These are phyloP conservation scores for Eucalyptus marginata DNA, from an alignment of 345 rosid species.

Conservation along the genomic window DNA sequence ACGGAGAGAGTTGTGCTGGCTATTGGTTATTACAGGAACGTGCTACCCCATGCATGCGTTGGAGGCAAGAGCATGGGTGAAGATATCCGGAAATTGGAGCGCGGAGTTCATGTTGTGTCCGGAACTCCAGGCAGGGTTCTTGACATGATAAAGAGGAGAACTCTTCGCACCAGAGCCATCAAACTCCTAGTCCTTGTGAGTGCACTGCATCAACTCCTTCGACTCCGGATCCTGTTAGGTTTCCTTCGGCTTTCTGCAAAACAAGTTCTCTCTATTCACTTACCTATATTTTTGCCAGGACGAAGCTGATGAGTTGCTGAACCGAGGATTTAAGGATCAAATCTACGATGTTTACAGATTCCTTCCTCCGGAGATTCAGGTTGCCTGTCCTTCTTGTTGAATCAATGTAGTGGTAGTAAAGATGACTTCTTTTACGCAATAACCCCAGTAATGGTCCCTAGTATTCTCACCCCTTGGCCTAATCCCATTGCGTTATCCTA, in stretches of 20 bases:
- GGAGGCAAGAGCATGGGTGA: constrained; percentile 98
- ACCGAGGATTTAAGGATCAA: too few species aligned
- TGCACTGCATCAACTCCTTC: background rate
- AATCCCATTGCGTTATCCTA: background rate
- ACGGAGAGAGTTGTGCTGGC: constrained; percentile 77
- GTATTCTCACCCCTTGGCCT: background rate
- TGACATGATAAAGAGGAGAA: constrained; percentile 96
- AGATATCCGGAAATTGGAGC: constrained; percentile 63
- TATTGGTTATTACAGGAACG: constrained; percentile 28
- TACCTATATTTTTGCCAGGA: background rate
- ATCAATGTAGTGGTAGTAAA: background rate
- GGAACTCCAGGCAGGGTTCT: constrained; percentile 99
- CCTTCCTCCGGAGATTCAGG: too few species aligned
- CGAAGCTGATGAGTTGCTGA: too few species aligned
- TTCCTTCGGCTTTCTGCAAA: too few species aligned
- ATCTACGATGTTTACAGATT: too few species aligned
- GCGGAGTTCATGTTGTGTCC: constrained; percentile 69
- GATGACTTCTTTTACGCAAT: background rate
- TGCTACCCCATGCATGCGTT: constrained; percentile 68
- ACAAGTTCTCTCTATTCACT: background rate
- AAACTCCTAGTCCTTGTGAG: constrained; percentile 24
- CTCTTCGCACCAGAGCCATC: constrained; percentile 67
- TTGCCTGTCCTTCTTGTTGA: background rate
- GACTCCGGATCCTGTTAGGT: background rate
- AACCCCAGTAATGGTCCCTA: background rate